Evolutionary conservation across 202 grass and related monocot species (phyloP).

Genomic region (Panicum hallii): DNA sequence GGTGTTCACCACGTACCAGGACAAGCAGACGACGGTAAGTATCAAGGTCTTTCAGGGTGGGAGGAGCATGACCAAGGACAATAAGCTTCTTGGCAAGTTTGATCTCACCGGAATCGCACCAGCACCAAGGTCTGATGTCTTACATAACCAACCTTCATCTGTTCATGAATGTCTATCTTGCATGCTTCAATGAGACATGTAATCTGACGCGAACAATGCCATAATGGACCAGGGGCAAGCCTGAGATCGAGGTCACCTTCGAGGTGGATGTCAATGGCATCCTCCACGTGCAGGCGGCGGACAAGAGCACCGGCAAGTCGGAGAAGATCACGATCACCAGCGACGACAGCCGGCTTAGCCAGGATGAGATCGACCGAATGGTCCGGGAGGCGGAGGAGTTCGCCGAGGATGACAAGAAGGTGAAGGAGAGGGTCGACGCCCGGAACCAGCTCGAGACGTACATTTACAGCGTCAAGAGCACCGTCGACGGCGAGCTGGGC

Average conservation of each 20-base stretch:
- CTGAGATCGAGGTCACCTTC: constrained; percentile 58
- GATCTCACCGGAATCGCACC: constrained; percentile 54
- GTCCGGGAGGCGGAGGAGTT: constrained; percentile 48
- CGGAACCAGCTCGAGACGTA: constrained; percentile 56
- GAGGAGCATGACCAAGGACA: constrained; percentile 57
- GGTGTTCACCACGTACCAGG: constrained; percentile 32
- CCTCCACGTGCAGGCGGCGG: constrained; percentile 51
- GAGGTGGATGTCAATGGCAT: constrained; percentile 63
- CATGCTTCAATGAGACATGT: too few species aligned
- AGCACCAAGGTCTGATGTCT: constrained; percentile 38
- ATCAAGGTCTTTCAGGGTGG: constrained; percentile 56
- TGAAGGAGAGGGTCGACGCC: constrained; percentile 48
- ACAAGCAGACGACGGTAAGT: constrained; percentile 50
- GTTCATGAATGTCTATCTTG: too few species aligned
- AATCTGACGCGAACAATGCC: not conserved
- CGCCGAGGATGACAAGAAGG: constrained; percentile 45
- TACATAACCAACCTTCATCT: too few species aligned
- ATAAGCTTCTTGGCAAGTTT: constrained; percentile 47
- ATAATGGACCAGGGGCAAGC: constrained; percentile 37
- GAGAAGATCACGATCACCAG: constrained; percentile 60
- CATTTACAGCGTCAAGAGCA: constrained; percentile 50
- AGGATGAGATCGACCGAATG: constrained; percentile 45
- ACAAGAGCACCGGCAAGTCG: constrained; percentile 49
- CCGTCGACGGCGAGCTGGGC: constrained; percentile 3
- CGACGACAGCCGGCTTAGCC: constrained; percentile 47